phyloP scores from a whole-genome alignment of 371 early-diverging fungal genomes.

The Amoeboradix gromovi region DNA sequence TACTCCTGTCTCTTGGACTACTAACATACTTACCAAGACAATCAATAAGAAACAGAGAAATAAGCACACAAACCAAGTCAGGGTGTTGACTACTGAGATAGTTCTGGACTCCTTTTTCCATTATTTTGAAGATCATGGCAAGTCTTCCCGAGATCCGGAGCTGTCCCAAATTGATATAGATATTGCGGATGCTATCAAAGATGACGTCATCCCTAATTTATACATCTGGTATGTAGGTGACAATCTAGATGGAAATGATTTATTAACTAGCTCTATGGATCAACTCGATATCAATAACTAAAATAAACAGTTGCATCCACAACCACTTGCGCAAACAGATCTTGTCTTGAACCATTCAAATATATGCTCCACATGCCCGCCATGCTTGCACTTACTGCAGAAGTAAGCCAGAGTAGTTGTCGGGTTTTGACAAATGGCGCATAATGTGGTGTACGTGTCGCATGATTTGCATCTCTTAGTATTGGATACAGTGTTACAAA shows the following conservation, averaged over 20 bases:
- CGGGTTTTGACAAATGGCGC: not conserved
- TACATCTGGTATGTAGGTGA: not conserved
- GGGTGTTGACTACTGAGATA: not conserved
- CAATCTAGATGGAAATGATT: not conserved
- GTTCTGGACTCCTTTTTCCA: not conserved
- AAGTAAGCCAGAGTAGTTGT: not conserved
- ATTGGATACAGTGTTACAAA: not conserved
- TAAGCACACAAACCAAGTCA: not conserved
- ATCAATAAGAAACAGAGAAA: not conserved
- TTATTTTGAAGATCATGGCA: not conserved
- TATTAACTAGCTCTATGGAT: no score
- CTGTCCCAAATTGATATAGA: not conserved
- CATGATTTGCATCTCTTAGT: not conserved
- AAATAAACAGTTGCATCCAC: not conserved
- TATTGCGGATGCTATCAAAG: not conserved
- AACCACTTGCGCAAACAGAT: not conserved
- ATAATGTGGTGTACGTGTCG: not conserved
- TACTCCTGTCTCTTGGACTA: not conserved
- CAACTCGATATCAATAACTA: not conserved
- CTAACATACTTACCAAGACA: not conserved
- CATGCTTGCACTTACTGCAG: not conserved
- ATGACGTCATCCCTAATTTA: not conserved
- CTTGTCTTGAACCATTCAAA: not conserved
- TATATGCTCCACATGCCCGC: not conserved
- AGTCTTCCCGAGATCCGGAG: not conserved